phyloP scores from a whole-genome alignment of 179 eudicot species.

The Nepenthes alata region DNA sequence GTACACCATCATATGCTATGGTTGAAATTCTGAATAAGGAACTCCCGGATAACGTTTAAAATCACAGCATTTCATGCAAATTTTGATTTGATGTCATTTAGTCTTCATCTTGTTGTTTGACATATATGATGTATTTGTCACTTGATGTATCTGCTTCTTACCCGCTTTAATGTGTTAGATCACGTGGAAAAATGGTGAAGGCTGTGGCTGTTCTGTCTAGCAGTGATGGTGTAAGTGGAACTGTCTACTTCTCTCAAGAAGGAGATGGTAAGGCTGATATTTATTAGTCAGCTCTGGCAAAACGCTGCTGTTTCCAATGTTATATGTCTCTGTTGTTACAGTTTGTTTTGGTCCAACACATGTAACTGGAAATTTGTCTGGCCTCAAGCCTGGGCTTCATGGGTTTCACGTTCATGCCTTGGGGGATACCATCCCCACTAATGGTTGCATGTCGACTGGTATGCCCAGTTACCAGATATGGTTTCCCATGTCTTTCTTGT shows the following conservation, averaged over 20 bases:
- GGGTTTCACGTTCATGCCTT: conserved; percentile 94
- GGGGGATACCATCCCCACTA: conserved; percentile 93
- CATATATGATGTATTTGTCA: too few species aligned
- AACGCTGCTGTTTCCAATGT: too few species aligned
- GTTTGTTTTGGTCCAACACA: conserved; percentile 61
- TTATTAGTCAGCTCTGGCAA: neutral
- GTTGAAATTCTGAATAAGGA: too few species aligned
- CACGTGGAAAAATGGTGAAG: conserved; percentile 74
- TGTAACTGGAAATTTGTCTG: conserved; percentile 64
- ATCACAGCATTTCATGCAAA: too few species aligned
- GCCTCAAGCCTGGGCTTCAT: conserved; percentile 81
- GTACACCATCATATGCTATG: too few species aligned
- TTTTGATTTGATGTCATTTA: too few species aligned
- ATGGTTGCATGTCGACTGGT: conserved; percentile 96
- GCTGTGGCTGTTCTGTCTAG: conserved; percentile 71
- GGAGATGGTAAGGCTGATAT: conserved; percentile 50
- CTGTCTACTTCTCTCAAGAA: conserved; percentile 68
- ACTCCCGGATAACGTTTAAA: too few species aligned
- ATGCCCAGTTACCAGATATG: conserved; percentile 1
- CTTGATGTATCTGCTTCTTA: too few species aligned
- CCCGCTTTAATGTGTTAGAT: conserved; percentile 23
- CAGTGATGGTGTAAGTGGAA: conserved; percentile 70
- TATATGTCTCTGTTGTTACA: neutral
- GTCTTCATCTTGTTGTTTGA: too few species aligned
- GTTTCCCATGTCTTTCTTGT: neutral